Evolutionary conservation across 1,139 yeast species (phyloP).

Genomic region (Yamadazyma diddensiae): DNA sequence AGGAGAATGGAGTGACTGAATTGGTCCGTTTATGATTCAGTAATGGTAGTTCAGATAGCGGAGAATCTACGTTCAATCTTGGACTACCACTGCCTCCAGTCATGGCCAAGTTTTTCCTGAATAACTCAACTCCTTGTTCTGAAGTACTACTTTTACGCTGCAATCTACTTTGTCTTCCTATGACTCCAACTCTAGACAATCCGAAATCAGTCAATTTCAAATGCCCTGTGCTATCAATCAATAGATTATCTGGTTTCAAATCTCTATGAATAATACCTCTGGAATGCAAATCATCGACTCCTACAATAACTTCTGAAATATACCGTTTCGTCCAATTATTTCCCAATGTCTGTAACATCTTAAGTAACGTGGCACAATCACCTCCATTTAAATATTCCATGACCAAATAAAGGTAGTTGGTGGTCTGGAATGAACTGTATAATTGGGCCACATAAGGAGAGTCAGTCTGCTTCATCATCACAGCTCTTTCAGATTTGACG

Average conservation of each 20-base stretch:
- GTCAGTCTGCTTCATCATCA: slow-evolving; percentile 95
- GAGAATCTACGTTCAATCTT: slow-evolving; percentile 22
- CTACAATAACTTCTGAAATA: slow-evolving; percentile 85
- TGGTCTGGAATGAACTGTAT: slow-evolving; percentile 85
- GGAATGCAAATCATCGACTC: slow-evolving; percentile 83
- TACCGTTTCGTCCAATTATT: slow-evolving; percentile 87
- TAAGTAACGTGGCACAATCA: slow-evolving; percentile 84
- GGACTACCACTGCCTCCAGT: slow-evolving; percentile 7
- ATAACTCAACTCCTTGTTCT: slow-evolving; percentile 44
- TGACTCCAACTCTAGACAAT: slow-evolving; percentile 81
- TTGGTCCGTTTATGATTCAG: slow-evolving; percentile 16
- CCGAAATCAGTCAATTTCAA: slow-evolving; percentile 94
- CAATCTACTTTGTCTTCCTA: slow-evolving; percentile 53
- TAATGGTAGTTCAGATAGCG: slow-evolving; percentile 20
- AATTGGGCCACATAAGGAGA: slow-evolving; percentile 92
- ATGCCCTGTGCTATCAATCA: slow-evolving; percentile 86
- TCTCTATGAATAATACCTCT: slow-evolving; percentile 94
- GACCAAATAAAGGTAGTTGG: slow-evolving; percentile 82
- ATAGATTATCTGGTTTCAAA: slow-evolving; percentile 87
- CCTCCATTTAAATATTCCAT: slow-evolving; percentile 98
- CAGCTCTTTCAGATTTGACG: slow-evolving; percentile 92
- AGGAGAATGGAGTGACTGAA: slow-evolving; percentile 48
- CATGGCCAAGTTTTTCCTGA: slow-evolving; percentile 21
- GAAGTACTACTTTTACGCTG: slow-evolving; percentile 46
- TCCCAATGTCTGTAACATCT: slow-evolving; percentile 76